Conservation (phyloP, 768 basidiomycete species). For the Floccularia luteovirens region DNA sequence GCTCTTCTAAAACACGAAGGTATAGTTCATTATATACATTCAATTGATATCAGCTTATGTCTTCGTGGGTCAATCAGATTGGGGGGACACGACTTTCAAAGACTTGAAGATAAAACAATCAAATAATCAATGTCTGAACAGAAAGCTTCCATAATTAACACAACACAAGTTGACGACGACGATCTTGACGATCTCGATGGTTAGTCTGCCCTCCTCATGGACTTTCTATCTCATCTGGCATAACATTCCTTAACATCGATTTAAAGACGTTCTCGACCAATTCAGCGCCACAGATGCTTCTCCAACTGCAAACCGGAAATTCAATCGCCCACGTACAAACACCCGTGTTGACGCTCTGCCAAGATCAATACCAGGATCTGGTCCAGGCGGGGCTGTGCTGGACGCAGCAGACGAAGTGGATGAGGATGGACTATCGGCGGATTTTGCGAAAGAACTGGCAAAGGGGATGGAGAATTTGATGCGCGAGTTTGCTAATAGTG, state of each 20-base stretch:
- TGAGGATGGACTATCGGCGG: slow-evolving; percentile 32
- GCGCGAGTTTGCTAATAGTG: slow-evolving; percentile 32
- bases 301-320: slow-evolving; percentile 18
- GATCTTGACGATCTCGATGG: slow-evolving; percentile 69
- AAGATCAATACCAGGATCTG: slow-evolving; percentile 25
- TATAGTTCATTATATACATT: no score
- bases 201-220: slow-evolving; percentile 8
- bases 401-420: slow-evolving; percentile 23
- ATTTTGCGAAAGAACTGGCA: slow-evolving; percentile 38
- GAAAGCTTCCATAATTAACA: no score
- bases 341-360: slow-evolving; percentile 39
- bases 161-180: no score
- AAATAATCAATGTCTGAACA: no score
- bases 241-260: slow-evolving; percentile 1
- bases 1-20: no score
- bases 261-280: slow-evolving; percentile 37
- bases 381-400: slow-evolving; percentile 17
- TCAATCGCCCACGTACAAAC: slow-evolving; percentile 36
- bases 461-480: slow-evolving; percentile 45
- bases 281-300: slow-evolving; percentile 28
- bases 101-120: no score
- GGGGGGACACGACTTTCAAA: no score
- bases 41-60: no score
- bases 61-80: no score
- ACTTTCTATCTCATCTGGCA: slow-evolving; percentile 1